Evolutionary conservation across 305 asterid species (phyloP).

Genomic region (Euphrasia arctica): DNA sequence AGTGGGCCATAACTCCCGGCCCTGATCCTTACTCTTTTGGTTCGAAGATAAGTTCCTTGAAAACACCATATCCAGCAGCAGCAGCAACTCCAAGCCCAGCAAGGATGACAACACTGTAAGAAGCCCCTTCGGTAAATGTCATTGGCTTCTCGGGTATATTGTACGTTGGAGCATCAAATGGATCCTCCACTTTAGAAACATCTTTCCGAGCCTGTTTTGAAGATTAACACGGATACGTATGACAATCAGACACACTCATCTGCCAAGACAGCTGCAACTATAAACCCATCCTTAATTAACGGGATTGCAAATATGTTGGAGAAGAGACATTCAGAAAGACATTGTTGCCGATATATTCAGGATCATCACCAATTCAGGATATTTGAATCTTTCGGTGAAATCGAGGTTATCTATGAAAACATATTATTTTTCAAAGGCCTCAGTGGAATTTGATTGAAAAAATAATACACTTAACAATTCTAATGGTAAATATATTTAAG

Average conservation of each 20-base stretch:
- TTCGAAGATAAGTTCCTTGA: slow-evolving; percentile 60
- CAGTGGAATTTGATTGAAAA: too few relatives aligned
- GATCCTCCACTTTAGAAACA: slow-evolving; percentile 47
- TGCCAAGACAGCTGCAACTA: not conserved
- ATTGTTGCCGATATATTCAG: too few relatives aligned
- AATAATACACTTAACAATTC: too few relatives aligned
- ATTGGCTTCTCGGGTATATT: slow-evolving; percentile 64
- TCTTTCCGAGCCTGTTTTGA: slow-evolving; percentile 43
- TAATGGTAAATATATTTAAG: too few relatives aligned
- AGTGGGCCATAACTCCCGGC: not conserved
- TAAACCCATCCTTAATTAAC: not conserved
- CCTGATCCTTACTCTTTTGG: slow-evolving; percentile 55
- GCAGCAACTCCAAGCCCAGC: slow-evolving; percentile 65
- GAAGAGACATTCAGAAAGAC: not conserved
- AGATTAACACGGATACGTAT: slow-evolving; percentile 7
- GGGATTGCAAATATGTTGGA: too few relatives aligned
- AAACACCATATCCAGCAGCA: slow-evolving; percentile 61
- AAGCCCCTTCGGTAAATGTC: slow-evolving; percentile 63
- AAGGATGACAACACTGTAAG: slow-evolving; percentile 55
- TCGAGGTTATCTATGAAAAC: too few relatives aligned
- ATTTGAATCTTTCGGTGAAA: too few relatives aligned
- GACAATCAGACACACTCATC: not conserved
- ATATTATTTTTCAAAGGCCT: too few relatives aligned
- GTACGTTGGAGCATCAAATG: slow-evolving; percentile 66
- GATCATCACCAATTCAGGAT: too few relatives aligned